phyloP scores from a whole-genome alignment of 1,139 yeast species.

The Saccharomyces uvarum region DNA sequence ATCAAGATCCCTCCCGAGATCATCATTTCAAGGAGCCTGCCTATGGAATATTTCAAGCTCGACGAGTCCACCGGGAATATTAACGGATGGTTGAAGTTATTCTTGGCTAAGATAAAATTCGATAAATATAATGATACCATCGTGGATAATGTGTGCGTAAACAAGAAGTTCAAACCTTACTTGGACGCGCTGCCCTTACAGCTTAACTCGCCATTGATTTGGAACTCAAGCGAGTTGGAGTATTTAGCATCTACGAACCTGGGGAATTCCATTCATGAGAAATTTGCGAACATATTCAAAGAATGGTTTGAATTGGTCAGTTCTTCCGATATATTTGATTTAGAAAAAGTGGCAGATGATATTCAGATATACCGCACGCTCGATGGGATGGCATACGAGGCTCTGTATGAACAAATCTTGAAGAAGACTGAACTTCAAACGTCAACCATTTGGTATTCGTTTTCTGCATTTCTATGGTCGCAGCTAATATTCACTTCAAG shows the following conservation, averaged over 20 bases:
- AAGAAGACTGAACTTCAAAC: constrained; percentile 2
- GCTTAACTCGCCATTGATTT: constrained; percentile 56
- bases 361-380: neutral
- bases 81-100: constrained; percentile 41
- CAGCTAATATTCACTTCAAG: constrained; percentile 64
- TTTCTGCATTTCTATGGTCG: constrained; percentile 68
- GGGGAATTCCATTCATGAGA: constrained; percentile 32
- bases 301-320: constrained; percentile 28
- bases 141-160: constrained; percentile 11
- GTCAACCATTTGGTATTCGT: constrained; percentile 47
- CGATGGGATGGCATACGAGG: constrained; percentile 7
- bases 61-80: constrained; percentile 9
- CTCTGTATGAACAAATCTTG: constrained; percentile 8
- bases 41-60: constrained; percentile 32
- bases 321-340: neutral
- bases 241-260: constrained; percentile 55
- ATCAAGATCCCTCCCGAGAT: constrained; percentile 38
- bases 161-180: constrained; percentile 40
- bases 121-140: constrained; percentile 21
- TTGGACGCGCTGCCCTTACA: constrained; percentile 49
- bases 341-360: neutral
- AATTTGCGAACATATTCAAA: constrained; percentile 28
- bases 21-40: constrained; percentile 41
- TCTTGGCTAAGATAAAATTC: constrained; percentile 40
- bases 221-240: constrained; percentile 48